Evolutionary conservation across 768 basidiomycete genomes (phyloP), one percentile per base, ranked within the genome.

Genomic region (Lactarius psammicola): DNA sequence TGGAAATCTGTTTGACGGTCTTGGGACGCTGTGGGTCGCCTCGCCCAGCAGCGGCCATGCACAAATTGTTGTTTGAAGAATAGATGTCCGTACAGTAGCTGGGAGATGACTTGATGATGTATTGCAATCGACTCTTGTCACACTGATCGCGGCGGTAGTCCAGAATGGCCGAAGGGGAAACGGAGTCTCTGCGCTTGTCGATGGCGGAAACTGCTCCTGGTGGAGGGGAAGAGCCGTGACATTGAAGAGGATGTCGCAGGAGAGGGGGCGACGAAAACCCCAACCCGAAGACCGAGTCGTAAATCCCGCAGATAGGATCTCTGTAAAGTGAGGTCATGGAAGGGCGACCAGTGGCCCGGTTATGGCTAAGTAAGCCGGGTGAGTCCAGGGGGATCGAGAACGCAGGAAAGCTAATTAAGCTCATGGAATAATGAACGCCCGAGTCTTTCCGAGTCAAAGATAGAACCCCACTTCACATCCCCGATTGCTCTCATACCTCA

Each of bases 1-100:
- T 63, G 62, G 62, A 56, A 44, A 28, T 40, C 60, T 9, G 60
- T 54, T 26, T 61, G 18, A 61, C 1, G 6, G 30, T 7, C 17
- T 4, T 31, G n/a, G 4, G 23, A 26, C 3, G 6, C 13, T 20
- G n/a, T 4, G 2, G 15, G 23, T 3, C 20, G 17, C 44, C n/a
- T 0, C n/a, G n/a, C 0, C 3, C 49, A 26, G 49, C 23, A 5
- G 10, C n/a, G 9, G 4, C 26, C 49, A 51, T 51, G 49, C 8
- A 8, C 9, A 18, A 33, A 55, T 30, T 55, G 54, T 26, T 26
- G 49, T 26, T 26, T 15, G 11, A 13, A 49, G 20, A 15, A 11
- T 11, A 11, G 23, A 13, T 15, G n/a, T 23, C 9, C n/a, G 20
- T 13, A 38, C 2, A 10, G 2, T 1, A 44, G 20, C 42, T n/a